Conservation (phyloP, 768 basidiomycete genomes). For the Filobasidium wieringae region DNA sequence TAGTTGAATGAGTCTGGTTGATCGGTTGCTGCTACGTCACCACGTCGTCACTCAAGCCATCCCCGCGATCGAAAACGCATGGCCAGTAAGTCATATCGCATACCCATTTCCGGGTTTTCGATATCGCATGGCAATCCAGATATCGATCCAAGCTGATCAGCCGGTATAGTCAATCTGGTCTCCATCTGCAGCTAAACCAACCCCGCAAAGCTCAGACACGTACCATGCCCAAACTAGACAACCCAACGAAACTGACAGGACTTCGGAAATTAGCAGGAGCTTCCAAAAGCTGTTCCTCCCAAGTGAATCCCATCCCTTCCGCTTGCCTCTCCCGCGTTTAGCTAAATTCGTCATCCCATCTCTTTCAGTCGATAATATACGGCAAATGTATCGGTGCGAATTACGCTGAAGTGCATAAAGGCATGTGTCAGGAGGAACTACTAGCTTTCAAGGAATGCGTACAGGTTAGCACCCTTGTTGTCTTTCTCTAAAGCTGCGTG, state of each 20-base stretch:
- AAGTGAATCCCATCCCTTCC: constrained; percentile 16
- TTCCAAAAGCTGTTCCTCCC: constrained; percentile 27
- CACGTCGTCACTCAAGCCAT: too few species aligned
- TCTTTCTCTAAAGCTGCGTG: not conserved
- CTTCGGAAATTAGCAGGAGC: constrained; percentile 26
- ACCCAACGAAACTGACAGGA: not conserved
- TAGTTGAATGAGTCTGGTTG: too few species aligned
- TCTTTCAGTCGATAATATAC: constrained; percentile 58
- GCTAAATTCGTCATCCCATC: not conserved
- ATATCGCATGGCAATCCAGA: too few species aligned
- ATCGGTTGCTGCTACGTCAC: too few species aligned
- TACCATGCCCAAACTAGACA: not conserved
- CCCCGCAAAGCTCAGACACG: too few species aligned
- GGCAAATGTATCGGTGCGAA: constrained; percentile 75
- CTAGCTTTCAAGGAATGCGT: constrained; percentile 71
- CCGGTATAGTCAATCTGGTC: too few species aligned
- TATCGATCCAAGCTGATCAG: too few species aligned
- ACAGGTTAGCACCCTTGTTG: constrained; percentile 54
- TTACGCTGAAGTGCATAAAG: constrained; percentile 73
- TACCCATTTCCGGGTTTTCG: too few species aligned
- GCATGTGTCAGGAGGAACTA: constrained; percentile 76
- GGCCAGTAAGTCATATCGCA: too few species aligned
- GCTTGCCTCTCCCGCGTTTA: not conserved
- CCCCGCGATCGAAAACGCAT: too few species aligned
- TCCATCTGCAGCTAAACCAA: too few species aligned